Percentiles rank a stretch among this genome's conserved stretches.
Conservation (phyloP, 345 rosid species). For the Raphanus raphanistrum region DNA sequence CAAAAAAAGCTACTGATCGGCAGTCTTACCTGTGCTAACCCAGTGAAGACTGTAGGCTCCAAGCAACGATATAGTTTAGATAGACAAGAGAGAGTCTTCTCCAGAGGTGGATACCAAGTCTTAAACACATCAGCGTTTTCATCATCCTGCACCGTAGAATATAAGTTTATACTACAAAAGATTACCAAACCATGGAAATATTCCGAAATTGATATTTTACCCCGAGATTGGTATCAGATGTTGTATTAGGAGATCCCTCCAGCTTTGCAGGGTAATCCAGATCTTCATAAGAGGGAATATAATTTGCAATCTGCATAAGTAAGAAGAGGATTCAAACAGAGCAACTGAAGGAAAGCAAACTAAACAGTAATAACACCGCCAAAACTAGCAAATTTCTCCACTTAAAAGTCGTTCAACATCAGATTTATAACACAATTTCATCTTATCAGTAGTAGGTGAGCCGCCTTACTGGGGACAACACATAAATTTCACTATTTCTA, state of each 20-base stretch:
- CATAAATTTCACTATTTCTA: conserved; percentile 23
- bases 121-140: conserved; percentile 65
- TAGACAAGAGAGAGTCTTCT: conserved; percentile 89
- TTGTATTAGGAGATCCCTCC: conserved; percentile 52
- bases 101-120: conserved; percentile 95
- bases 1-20: conserved; percentile 7
- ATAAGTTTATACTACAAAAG: conserved; percentile 21
- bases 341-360: conserved; percentile 14
- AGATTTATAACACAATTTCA: not conserved
- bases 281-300: conserved; percentile 71
- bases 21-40: conserved; percentile 85
- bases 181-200: conserved; percentile 5
- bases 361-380: conserved; percentile 9
- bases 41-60: conserved; percentile 87
- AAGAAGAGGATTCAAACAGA: conserved; percentile 26
- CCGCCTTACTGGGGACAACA: conserved; percentile 22
- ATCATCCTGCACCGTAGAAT: conserved; percentile 51
- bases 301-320: conserved; percentile 81
- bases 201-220: conserved; percentile 10
- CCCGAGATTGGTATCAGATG: conserved; percentile 48
- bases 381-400: conserved; percentile 7
- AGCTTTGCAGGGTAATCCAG: conserved; percentile 90
- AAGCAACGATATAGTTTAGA: conserved; percentile 86
- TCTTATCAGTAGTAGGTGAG: conserved; percentile 7
- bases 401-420: conserved; percentile 10